Evolutionary conservation across 768 basidiomycete genomes (phyloP).

Genomic region (Podaxis carcinomalis): DNA sequence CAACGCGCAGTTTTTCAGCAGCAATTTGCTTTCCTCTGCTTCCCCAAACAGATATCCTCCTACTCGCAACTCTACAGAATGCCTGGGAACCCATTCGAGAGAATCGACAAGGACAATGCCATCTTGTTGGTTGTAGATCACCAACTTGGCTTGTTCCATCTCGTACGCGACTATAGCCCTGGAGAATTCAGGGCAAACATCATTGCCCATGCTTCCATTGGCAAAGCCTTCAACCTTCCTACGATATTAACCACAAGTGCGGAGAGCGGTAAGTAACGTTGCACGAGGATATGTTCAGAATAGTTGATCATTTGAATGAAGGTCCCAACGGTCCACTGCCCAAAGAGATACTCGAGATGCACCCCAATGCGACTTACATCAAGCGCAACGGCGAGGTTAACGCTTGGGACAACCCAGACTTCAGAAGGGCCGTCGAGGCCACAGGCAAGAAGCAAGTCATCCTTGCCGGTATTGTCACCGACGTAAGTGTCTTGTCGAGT

Average conservation of each 20-base stretch:
- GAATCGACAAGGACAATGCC: constrained; percentile 41
- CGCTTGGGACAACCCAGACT: constrained; percentile 48
- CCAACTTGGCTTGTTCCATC: constrained; percentile 43
- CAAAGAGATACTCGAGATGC: constrained; percentile 39
- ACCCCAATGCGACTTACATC: constrained; percentile 40
- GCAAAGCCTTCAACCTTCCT: constrained; percentile 40
- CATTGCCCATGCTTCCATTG: constrained; percentile 42
- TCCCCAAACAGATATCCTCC: background rate
- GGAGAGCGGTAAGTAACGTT: constrained; percentile 30
- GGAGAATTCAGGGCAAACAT: constrained; percentile 40
- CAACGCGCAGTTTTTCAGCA: background rate
- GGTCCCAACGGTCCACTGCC: constrained; percentile 48
- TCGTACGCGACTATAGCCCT: constrained; percentile 36
- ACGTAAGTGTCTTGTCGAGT: constrained; percentile 25
- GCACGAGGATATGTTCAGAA: background rate
- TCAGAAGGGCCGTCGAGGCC: constrained; percentile 40
- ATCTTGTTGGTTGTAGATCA: constrained; percentile 45
- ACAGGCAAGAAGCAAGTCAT: constrained; percentile 48
- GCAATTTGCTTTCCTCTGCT: background rate
- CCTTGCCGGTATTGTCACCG: constrained; percentile 46
- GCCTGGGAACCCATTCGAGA: background rate
- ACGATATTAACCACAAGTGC: constrained; percentile 42
- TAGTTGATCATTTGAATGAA: constrained; percentile 12
- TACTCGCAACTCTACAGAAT: background rate
- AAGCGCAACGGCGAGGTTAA: constrained; percentile 46